phyloP scores from a whole-genome alignment of 805 yeast genomes.

The Saccharomyces eubayanus region DNA sequence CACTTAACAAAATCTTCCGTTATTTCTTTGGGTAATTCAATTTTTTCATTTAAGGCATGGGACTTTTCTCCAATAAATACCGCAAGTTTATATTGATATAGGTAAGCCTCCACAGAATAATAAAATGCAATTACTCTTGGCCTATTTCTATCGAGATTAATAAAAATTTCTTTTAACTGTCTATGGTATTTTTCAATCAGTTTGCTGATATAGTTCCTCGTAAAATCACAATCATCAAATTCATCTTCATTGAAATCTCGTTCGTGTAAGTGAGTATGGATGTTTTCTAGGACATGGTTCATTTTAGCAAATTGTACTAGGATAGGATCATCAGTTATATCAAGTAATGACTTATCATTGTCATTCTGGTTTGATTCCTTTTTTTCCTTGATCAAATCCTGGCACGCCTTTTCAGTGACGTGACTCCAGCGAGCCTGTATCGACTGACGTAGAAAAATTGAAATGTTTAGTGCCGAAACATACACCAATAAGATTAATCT shows the following conservation, averaged over 20 bases:
- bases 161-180: conserved; percentile 36
- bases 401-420: conserved; percentile 16
- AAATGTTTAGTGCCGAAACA: conserved; percentile 51
- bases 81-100: conserved; percentile 47
- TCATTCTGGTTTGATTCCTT: neutral
- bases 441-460: conserved; percentile 57
- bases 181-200: conserved; percentile 39
- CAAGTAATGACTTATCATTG: conserved; percentile 2
- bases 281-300: conserved; percentile 52
- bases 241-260: conserved; percentile 11
- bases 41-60: neutral
- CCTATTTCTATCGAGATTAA: conserved; percentile 33
- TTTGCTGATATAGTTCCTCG: conserved; percentile 11
- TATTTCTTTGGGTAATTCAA: conserved; percentile 25
- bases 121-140: conserved; percentile 42
- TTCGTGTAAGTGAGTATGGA: conserved; percentile 44
- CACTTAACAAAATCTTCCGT: conserved; percentile 42
- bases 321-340: conserved; percentile 33
- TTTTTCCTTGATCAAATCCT: conserved; percentile 2
- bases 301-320: conserved; percentile 54
- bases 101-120: conserved; percentile 57
- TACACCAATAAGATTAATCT: conserved; percentile 42
- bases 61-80: conserved; percentile 16
- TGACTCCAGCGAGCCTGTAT: conserved; percentile 53
- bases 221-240: conserved; percentile 11